phyloP scores from a whole-genome alignment of 2,329 filamentous ascomycete species.

The Escovopsis sp. region DNA sequence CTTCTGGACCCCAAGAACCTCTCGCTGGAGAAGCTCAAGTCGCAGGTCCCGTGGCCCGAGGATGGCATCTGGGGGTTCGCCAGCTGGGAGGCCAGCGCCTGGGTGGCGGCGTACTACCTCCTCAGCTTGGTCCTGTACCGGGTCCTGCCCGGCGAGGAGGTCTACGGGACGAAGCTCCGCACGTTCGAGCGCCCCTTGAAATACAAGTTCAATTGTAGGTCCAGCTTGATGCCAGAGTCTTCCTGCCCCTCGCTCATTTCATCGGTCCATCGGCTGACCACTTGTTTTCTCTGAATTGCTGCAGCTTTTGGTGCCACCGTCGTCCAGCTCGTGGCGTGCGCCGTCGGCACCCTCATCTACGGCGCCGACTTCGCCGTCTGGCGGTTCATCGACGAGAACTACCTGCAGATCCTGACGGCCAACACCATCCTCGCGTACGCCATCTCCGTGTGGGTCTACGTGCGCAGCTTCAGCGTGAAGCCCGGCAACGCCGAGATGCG shows the following conservation, averaged over 20 bases:
- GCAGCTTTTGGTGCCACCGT: conserved; percentile 63
- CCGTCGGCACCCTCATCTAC: conserved; percentile 55
- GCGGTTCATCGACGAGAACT: conserved; percentile 83
- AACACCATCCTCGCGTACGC: conserved; percentile 61
- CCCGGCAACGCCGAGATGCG: conserved; percentile 52
- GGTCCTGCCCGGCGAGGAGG: conserved; percentile 54
- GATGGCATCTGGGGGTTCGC: conserved; percentile 51
- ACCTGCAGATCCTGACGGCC: conserved; percentile 64
- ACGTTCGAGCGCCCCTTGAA: conserved; percentile 51
- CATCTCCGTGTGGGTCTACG: conserved; percentile 61
- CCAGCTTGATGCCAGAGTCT: no score
- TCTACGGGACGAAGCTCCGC: conserved; percentile 50
- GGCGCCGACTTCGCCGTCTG: conserved; percentile 71
- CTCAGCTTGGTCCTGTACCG: conserved; percentile 57
- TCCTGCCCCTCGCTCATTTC: neutral
- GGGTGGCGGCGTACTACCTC: conserved; percentile 59
- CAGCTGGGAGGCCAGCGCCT: conserved; percentile 49
- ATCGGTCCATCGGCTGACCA: neutral
- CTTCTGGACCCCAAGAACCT: conserved; percentile 53
- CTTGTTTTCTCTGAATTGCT: no score
- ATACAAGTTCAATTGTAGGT: conserved; percentile 68
- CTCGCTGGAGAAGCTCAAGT: conserved; percentile 51
- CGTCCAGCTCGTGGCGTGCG: conserved; percentile 50
- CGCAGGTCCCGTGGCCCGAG: conserved; percentile 61
- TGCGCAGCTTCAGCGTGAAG: conserved; percentile 63